Percentiles rank a stretch among this genome's conserved stretches.
Evolutionary conservation across 768 basidiomycete genomes (phyloP).

Genomic region (Leccinum barrowsii): DNA sequence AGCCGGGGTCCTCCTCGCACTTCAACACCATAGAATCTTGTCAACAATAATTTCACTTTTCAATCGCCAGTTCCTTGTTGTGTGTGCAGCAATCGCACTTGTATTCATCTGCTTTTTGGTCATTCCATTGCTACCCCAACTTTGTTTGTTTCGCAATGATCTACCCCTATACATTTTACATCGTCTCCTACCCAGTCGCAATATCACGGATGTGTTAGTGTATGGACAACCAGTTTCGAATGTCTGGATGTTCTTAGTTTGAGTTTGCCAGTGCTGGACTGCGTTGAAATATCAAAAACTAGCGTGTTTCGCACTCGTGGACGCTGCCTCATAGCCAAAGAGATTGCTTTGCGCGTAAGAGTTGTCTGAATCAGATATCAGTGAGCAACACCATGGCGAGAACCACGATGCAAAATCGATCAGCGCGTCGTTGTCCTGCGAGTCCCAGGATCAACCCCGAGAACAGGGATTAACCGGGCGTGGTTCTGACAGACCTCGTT

Average conservation of each 20-base stretch:
- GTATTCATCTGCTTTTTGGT: slow-evolving; percentile 16
- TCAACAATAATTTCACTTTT: background rate
- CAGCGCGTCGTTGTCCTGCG: background rate
- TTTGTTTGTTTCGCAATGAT: slow-evolving; percentile 18
- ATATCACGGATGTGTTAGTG: slow-evolving; percentile 14
- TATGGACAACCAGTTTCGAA: slow-evolving; percentile 19
- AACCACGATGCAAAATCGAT: background rate
- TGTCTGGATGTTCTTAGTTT: slow-evolving; percentile 1
- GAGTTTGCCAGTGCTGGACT: background rate
- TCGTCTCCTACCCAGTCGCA: slow-evolving; percentile 4
- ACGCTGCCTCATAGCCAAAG: background rate
- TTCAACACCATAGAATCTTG: slow-evolving; percentile 24
- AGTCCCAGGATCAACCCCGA: background rate
- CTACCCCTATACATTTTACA: slow-evolving; percentile 20
- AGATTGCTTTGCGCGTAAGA: background rate
- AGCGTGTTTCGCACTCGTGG: background rate
- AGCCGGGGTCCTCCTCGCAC: slow-evolving; percentile 26
- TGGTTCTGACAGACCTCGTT: background rate
- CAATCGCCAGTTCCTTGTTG: slow-evolving; percentile 7
- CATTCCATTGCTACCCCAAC: slow-evolving; percentile 8
- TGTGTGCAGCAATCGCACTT: slow-evolving; percentile 21
- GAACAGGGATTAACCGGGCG: background rate
- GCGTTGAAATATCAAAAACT: background rate
- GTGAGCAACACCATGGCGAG: background rate
- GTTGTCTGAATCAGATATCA: background rate